These are phyloP conservation scores for Mycena indigotica DNA, from an alignment of 768 basidiomycete genomes.

Conservation along the genomic window DNA sequence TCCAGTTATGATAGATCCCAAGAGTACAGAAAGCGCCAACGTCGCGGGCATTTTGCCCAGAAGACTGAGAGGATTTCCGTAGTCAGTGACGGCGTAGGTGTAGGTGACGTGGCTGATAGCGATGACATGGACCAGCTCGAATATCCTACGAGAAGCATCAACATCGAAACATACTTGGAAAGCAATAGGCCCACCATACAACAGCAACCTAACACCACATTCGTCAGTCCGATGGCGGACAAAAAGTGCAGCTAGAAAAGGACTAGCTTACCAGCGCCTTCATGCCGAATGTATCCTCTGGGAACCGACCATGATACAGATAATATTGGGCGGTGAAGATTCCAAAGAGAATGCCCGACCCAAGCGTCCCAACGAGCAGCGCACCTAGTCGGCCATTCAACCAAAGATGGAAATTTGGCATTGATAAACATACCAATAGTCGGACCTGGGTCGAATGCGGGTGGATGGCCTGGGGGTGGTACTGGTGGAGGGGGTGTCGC, in stretches of 20 bases:
- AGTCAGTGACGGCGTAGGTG: not conserved
- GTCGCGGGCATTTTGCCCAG: not conserved
- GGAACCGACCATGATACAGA: not conserved
- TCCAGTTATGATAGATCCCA: not conserved
- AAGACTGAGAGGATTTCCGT: not conserved
- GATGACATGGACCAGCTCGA: not conserved
- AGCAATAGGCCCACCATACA: too few relatives aligned
- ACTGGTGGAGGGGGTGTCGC: too few relatives aligned
- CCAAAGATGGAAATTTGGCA: too few relatives aligned
- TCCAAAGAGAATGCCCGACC: not conserved
- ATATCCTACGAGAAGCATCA: too few relatives aligned
- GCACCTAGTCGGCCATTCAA: not conserved
- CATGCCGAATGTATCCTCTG: not conserved
- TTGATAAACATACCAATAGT: not conserved
- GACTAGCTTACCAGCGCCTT: not conserved
- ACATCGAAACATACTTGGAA: too few relatives aligned
- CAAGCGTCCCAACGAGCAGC: not conserved
- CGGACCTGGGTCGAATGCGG: not conserved
- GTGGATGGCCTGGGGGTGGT: too few relatives aligned
- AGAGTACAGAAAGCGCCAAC: not conserved
- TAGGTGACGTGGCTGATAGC: not conserved
- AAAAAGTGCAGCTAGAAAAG: too few relatives aligned
- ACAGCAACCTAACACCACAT: too few relatives aligned
- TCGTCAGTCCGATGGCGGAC: too few relatives aligned
- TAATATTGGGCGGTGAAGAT: not conserved